phyloP scores from a whole-genome alignment of 257 asterid genomes.

The Solanum pinnatisectum region DNA sequence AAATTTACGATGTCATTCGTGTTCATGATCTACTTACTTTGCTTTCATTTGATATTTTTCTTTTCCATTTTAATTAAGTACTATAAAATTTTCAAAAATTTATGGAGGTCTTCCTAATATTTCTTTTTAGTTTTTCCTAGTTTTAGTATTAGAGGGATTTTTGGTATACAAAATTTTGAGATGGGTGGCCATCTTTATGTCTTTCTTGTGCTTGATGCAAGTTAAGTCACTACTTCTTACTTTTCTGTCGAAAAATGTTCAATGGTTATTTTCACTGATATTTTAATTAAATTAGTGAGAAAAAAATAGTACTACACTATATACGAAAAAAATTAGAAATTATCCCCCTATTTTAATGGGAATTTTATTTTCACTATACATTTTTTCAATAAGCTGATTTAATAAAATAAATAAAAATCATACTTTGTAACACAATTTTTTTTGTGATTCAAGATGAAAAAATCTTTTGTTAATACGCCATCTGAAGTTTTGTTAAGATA shows the following conservation, averaged over 20 bases:
- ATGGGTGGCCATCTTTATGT: neutral
- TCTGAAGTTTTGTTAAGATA: neutral
- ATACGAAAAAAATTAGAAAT: too few relatives aligned
- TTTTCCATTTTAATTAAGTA: neutral
- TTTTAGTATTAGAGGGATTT: neutral
- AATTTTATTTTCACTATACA: too few relatives aligned
- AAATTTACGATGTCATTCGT: neutral
- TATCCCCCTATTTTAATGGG: too few relatives aligned
- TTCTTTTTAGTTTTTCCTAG: neutral
- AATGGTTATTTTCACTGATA: fast-evolving
- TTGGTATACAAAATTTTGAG: neutral
- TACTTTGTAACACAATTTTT: too few relatives aligned
- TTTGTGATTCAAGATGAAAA: too few relatives aligned
- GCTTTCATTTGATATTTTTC: neutral
- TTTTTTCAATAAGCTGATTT: too few relatives aligned
- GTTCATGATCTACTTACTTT: neutral
- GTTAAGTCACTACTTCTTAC: neutral
- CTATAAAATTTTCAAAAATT: neutral
- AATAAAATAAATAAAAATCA: too few relatives aligned
- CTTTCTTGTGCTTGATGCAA: neutral
- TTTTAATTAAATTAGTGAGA: neutral
- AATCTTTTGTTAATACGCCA: neutral
- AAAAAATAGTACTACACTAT: fast-evolving
- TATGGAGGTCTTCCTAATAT: neutral
- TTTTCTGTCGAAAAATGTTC: neutral